phyloP scores from a whole-genome alignment of 2,329 filamentous ascomycete genomes.

The Blastomyces gilchristii region DNA sequence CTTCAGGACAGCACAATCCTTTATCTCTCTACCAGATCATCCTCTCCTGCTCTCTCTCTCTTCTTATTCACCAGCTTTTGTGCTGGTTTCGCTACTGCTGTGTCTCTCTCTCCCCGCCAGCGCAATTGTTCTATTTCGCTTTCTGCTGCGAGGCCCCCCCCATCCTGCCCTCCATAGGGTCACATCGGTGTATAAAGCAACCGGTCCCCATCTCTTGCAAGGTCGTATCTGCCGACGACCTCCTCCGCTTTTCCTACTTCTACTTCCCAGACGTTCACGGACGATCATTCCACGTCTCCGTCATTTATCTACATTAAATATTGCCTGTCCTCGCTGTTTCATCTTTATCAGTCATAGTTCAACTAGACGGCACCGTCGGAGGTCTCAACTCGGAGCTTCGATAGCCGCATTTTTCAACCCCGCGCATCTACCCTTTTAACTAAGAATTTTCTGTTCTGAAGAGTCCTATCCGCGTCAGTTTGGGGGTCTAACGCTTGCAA shows the following conservation, averaged over 20 bases:
- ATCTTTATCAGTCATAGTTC: neutral
- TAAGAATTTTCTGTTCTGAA: neutral
- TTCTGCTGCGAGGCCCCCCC: no score
- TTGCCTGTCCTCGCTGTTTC: neutral
- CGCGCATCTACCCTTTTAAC: neutral
- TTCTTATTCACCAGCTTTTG: neutral
- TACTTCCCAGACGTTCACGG: slow-evolving; percentile 3
- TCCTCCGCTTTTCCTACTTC: slow-evolving; percentile 1
- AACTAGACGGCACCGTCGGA: neutral
- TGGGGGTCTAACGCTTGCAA: neutral
- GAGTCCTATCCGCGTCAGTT: neutral
- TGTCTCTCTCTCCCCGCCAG: no score
- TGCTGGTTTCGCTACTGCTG: neutral
- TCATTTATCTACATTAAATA: neutral
- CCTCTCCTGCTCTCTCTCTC: no score
- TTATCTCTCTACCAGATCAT: no score
- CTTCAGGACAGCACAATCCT: no score
- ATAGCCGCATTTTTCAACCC: neutral
- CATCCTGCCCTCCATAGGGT: slow-evolving; percentile 13
- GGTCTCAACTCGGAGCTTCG: neutral
- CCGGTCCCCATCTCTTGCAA: slow-evolving; percentile 10
- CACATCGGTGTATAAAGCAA: slow-evolving; percentile 14
- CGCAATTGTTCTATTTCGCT: no score
- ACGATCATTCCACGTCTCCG: neutral
- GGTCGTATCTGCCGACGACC: slow-evolving; percentile 15